phyloP scores from a whole-genome alignment of 495 filamentous ascomycete genomes.

The Aspergillus kassunensis region DNA sequence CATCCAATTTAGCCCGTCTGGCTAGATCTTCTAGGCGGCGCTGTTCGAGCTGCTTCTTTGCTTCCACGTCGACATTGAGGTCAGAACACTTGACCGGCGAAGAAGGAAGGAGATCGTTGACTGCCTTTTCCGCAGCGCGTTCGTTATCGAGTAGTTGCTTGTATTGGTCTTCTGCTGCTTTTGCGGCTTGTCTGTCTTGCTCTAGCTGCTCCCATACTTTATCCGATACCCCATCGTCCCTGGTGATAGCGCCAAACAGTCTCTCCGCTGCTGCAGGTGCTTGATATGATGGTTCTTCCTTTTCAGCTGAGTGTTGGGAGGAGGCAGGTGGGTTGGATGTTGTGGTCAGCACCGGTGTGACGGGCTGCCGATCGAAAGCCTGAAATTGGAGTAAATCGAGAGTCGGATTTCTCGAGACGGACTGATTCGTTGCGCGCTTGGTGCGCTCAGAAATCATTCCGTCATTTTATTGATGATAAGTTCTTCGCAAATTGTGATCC shows the following conservation, averaged over 20 bases:
- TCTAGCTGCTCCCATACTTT: slow-evolving; percentile 57
- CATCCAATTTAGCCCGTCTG: slow-evolving; percentile 26
- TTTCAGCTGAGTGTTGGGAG: not conserved
- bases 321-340: no score
- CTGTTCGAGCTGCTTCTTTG: slow-evolving; percentile 27
- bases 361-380: not conserved
- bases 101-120: slow-evolving; percentile 4
- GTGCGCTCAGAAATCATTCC: slow-evolving; percentile 42
- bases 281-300: not conserved
- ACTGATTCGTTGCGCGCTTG: not conserved
- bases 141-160: slow-evolving; percentile 13
- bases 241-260: slow-evolving; percentile 2
- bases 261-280: not conserved
- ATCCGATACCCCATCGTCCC: slow-evolving; percentile 58
- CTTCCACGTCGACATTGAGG: slow-evolving; percentile 22
- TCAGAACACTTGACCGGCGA: slow-evolving; percentile 13
- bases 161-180: slow-evolving; percentile 18
- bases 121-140: not conserved
- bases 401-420: not conserved
- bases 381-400: not conserved
- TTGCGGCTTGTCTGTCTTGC: slow-evolving; percentile 36
- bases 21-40: slow-evolving; percentile 29
- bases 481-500: slow-evolving; percentile 28
- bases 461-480: slow-evolving; percentile 34
- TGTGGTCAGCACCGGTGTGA: not conserved